Evolutionary conservation across 805 yeast species (phyloP), one percentile per base, ranked within the genome.

Genomic region (Limtongia smithiae): DNA sequence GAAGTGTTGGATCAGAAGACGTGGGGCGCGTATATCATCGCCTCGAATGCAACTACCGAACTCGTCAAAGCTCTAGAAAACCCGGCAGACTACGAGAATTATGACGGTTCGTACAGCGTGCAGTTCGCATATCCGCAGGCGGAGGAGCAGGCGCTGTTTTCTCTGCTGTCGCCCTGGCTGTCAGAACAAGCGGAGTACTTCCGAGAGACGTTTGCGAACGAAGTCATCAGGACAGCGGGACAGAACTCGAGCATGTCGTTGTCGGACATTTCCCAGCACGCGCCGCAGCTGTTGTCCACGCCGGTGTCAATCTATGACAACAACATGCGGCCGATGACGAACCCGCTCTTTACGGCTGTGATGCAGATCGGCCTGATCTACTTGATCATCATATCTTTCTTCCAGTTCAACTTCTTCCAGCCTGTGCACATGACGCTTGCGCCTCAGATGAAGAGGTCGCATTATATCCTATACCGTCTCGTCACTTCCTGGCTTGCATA

Each of bases 321-420:
- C 3, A 88, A 83, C 60, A 65, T 70, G 42, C 68, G 71, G n/a
- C 84, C 85, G 1, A 70, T 68, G 43, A 64, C 65, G 0, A 69
- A 78, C 57, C 68, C 76, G 2, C 79, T 76, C 4, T 61, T 80
- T n/a, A 58, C 75, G 36, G 89, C 88, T 0, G 87, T 90, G 3
- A 64, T 79, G 3, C 90, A 84, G 64, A 81, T 85, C 51, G 93
- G 93, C 44, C 72, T 83, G 56, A 82, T 85, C 64, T 85, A 81
- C 63, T 70, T 83, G 62, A 75, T 85, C 58, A 79, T 85, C 62
- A 64, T 85, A 50, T 79, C 91, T 2, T 83, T 85, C 62, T 82
- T 85, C 74, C 82, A 81, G 58, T 74, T 82, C 58, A 76, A 65
- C 27, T 75, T 83, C 69, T 81, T 81, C 61, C 67, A 66, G 7